Percentiles rank a stretch among this genome's conserved stretches.
phyloP scores from a whole-genome alignment of 2,329 filamentous ascomycete species.

The Verticillium zaregamsianum region DNA sequence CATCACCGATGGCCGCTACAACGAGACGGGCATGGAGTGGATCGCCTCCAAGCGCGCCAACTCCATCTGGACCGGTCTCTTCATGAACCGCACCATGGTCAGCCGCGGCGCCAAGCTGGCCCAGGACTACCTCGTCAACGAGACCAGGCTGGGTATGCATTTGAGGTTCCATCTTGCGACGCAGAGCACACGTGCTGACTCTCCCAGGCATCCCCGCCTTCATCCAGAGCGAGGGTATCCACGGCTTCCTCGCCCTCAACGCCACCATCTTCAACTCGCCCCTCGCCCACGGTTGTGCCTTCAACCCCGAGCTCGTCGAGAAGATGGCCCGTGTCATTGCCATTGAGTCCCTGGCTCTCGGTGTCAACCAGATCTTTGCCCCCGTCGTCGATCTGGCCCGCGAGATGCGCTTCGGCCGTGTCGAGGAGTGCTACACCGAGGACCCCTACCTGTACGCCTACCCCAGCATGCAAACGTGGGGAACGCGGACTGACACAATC shows the following conservation, averaged over 20 bases:
- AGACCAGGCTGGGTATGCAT: conserved; percentile 25
- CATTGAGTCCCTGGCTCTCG: conserved; percentile 60
- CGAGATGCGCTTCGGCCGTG: conserved; percentile 66
- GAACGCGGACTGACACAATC: conserved; percentile 6
- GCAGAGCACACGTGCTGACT: conserved; percentile 21
- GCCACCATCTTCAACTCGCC: conserved; percentile 78
- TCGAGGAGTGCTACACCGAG: conserved; percentile 71
- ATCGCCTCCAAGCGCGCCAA: conserved; percentile 65
- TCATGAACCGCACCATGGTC: conserved; percentile 60
- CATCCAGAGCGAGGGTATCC: conserved; percentile 70
- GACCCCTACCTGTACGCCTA: conserved; percentile 53
- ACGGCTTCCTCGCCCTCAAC: conserved; percentile 67
- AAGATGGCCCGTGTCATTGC: conserved; percentile 65
- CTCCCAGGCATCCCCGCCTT: conserved; percentile 68
- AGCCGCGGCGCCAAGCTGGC: conserved; percentile 58
- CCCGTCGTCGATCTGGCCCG: conserved; percentile 68
- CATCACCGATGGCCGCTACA: conserved; percentile 61
- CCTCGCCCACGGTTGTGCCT: conserved; percentile 68
- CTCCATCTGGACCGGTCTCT: conserved; percentile 68
- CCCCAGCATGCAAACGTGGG: conserved; percentile 6
- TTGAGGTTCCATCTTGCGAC: background rate
- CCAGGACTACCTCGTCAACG: conserved; percentile 63
- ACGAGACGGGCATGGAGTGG: conserved; percentile 60
- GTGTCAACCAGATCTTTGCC: conserved; percentile 70
- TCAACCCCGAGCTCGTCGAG: conserved; percentile 59